Conservation (phyloP, 139 green algal species). For the Zygnema cylindricum region DNA sequence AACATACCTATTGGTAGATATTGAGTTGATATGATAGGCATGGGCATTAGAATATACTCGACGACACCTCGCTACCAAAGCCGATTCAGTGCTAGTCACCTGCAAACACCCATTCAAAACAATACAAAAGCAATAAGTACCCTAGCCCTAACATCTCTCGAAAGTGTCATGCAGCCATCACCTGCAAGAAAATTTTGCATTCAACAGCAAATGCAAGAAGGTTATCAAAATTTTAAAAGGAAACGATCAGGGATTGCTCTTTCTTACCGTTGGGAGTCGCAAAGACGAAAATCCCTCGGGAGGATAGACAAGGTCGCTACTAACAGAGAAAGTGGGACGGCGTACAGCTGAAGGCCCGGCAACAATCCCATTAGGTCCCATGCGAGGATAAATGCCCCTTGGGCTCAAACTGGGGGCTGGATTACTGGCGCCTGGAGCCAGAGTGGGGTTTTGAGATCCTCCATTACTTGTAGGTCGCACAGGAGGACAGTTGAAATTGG, state of each 20-base stretch:
- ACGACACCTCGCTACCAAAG: constrained; percentile 74
- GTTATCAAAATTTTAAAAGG: no score
- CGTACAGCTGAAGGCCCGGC: neutral
- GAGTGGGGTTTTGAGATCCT: neutral
- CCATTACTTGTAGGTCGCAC: neutral
- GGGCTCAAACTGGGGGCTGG: neutral
- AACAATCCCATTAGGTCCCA: neutral
- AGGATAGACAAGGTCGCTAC: constrained; percentile 34
- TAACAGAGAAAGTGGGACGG: neutral
- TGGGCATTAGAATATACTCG: constrained; percentile 90
- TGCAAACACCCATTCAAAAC: neutral
- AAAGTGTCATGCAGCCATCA: no score
- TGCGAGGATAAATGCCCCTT: neutral
- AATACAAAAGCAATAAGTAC: no score
- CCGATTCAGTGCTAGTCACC: constrained; percentile 59
- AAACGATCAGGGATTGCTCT: no score
- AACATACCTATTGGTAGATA: constrained; percentile 73
- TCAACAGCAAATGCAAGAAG: no score
- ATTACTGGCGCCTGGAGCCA: neutral
- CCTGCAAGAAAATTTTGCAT: neutral
- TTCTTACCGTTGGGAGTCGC: constrained; percentile 19
- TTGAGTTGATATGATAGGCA: constrained; percentile 99
- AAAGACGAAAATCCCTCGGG: constrained; percentile 33
- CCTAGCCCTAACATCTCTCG: no score
- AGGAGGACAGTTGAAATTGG: constrained; percentile 82